Evolutionary conservation across 2,329 filamentous ascomycete genomes (phyloP).

Genomic region (Massarina eburnea): DNA sequence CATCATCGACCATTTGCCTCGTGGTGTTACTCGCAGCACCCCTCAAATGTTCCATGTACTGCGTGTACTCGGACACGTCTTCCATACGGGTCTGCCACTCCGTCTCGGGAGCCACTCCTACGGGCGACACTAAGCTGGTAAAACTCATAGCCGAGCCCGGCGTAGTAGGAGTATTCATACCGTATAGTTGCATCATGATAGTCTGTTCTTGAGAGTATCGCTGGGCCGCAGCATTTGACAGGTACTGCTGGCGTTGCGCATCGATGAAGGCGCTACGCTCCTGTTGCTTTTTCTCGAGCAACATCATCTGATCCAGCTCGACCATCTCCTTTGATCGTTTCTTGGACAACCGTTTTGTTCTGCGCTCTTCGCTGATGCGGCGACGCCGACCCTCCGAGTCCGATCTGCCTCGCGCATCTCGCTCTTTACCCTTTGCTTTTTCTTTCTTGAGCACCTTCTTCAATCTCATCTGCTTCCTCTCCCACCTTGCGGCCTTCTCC

Average conservation of each 20-base stretch:
- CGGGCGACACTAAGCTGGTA: neutral
- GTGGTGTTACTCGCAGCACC: neutral
- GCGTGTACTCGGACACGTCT: neutral
- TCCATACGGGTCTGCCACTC: neutral
- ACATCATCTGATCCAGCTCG: neutral
- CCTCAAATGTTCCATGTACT: neutral
- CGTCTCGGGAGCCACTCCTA: neutral
- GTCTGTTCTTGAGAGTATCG: neutral
- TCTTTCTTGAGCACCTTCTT: conserved; percentile 6
- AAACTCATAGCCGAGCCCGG: neutral
- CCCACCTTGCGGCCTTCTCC: conserved; percentile 5
- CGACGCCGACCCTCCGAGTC: neutral
- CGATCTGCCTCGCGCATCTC: conserved; percentile 2
- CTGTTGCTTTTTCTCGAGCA: neutral
- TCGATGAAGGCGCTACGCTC: neutral
- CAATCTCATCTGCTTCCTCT: conserved; percentile 4
- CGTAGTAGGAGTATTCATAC: neutral
- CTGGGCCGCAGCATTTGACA: neutral
- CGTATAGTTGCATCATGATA: neutral
- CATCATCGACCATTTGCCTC: neutral
- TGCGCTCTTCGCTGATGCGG: neutral
- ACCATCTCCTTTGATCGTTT: neutral
- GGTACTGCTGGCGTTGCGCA: neutral
- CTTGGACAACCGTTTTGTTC: neutral
- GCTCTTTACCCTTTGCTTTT: conserved; percentile 3